Evolutionary conservation across 2,329 filamentous ascomycete species (phyloP).

Genomic region (Daldinia sp.): DNA sequence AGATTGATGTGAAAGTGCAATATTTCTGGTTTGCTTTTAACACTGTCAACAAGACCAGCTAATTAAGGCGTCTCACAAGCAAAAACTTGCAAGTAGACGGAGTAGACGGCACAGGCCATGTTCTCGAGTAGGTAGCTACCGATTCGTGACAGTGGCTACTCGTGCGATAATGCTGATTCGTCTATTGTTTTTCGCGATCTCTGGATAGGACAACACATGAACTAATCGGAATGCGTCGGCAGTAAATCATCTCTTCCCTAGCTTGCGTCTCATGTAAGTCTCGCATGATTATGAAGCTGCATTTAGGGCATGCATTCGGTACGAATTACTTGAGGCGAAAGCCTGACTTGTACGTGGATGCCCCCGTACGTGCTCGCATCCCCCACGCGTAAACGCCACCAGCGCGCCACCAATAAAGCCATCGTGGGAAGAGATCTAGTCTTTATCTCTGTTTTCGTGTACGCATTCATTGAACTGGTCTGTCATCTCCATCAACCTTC

Average conservation of each 20-base stretch:
- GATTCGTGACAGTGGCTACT: background rate
- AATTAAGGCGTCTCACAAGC: background rate
- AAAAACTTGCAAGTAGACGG: too few species aligned
- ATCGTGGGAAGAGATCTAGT: background rate
- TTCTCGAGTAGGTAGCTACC: slow-evolving; percentile 7
- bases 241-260: slow-evolving; percentile 1
- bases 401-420: slow-evolving; percentile 14
- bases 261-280: slow-evolving; percentile 2
- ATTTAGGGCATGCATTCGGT: slow-evolving; percentile 6
- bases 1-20: slow-evolving; percentile 4
- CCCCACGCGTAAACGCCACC: slow-evolving; percentile 26
- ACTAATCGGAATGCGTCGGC: background rate
- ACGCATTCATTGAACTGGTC: background rate
- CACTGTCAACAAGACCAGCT: slow-evolving; percentile 6
- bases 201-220: background rate
- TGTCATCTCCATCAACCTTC: slow-evolving; percentile 39
- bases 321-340: slow-evolving; percentile 11
- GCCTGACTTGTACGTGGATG: background rate
- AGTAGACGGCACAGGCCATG: slow-evolving; percentile 3
- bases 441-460: background rate
- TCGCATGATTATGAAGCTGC: background rate
- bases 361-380: slow-evolving; percentile 1
- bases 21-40: slow-evolving; percentile 5
- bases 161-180: background rate
- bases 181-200: background rate